These are phyloP conservation scores for Phytophthora multivora DNA, from an alignment of 352 stramenopile species.

Conservation along the genomic window DNA sequence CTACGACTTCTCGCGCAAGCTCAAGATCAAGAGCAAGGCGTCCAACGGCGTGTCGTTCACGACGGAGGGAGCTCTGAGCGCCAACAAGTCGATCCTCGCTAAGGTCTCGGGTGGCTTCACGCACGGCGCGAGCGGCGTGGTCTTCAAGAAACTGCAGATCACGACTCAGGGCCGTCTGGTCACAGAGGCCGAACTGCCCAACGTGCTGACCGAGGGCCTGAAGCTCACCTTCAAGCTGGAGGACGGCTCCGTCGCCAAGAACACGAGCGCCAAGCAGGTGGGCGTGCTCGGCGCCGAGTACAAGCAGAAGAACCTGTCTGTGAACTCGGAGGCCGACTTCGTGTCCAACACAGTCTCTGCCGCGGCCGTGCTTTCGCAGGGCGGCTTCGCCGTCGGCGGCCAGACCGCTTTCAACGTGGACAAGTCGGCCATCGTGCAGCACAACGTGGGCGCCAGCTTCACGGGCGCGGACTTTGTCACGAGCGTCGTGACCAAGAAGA, in stretches of 20 bases:
- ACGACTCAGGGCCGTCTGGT: conserved; percentile 80
- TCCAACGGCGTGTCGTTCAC: conserved; percentile 79
- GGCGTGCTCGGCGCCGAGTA: conserved; percentile 81
- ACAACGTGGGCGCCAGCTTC: conserved; percentile 80
- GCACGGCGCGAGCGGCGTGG: conserved; percentile 61
- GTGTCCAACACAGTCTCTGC: conserved; percentile 71
- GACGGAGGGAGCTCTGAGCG: conserved; percentile 70
- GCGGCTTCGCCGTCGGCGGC: conserved; percentile 70
- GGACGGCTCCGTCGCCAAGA: conserved; percentile 80
- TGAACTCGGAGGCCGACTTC: conserved; percentile 81
- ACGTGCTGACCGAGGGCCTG: conserved; percentile 75
- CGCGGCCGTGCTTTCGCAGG: conserved; percentile 56
- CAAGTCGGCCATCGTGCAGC: conserved; percentile 79
- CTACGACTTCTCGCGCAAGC: conserved; percentile 81
- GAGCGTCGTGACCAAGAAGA: conserved; percentile 82
- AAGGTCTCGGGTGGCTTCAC: conserved; percentile 84
- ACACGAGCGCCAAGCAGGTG: conserved; percentile 69
- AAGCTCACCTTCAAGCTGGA: conserved; percentile 88
- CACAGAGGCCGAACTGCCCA: conserved; percentile 77
- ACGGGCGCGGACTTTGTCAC: conserved; percentile 72
- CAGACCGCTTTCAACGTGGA: conserved; percentile 82
- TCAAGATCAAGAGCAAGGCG: conserved; percentile 85
- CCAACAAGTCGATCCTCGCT: conserved; percentile 86
- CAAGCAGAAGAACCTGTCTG: conserved; percentile 74
- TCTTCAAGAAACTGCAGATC: conserved; percentile 90